A percentile compares a stretch with the other conserved stretches of the same genome.
Conservation (phyloP, 2,329 filamentous ascomycete species). For the Verticillium nonalfalfae region DNA sequence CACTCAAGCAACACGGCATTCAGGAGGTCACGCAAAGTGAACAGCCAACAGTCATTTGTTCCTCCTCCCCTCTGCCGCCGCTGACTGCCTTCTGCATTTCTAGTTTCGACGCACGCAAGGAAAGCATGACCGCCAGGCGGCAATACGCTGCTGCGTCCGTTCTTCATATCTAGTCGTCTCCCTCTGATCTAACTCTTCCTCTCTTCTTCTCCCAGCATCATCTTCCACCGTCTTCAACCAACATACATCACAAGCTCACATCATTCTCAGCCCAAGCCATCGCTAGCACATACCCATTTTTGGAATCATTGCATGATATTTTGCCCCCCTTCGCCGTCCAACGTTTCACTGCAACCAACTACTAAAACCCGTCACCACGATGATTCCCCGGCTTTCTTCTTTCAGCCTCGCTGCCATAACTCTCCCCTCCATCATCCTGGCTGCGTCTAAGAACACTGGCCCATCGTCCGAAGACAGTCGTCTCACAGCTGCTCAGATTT, state of each 20-base stretch:
- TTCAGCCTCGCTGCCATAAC: background rate
- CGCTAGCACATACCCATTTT: background rate
- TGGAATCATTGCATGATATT: background rate
- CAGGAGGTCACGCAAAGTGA: too few species aligned
- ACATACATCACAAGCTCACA: background rate
- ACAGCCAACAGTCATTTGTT: too few species aligned
- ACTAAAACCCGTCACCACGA: background rate
- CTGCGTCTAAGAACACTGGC: background rate
- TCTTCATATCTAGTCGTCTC: too few species aligned
- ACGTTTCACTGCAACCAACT: background rate
- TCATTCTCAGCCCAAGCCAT: background rate
- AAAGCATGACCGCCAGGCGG: too few species aligned
- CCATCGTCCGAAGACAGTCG: background rate
- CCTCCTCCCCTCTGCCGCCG: too few species aligned
- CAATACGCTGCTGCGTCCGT: too few species aligned
- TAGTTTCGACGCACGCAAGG: too few species aligned
- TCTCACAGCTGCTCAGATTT: background rate
- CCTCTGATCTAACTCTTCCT: background rate
- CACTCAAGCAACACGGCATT: too few species aligned
- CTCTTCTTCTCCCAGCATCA: background rate
- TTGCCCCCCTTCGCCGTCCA: background rate
- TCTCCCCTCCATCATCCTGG: background rate
- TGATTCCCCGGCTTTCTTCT: background rate
- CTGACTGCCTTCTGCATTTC: too few species aligned
- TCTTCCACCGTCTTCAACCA: background rate